Percentiles rank a stretch among this genome's conserved stretches.
Conservation (phyloP, 805 yeast species). For the Candida vaughaniae region DNA sequence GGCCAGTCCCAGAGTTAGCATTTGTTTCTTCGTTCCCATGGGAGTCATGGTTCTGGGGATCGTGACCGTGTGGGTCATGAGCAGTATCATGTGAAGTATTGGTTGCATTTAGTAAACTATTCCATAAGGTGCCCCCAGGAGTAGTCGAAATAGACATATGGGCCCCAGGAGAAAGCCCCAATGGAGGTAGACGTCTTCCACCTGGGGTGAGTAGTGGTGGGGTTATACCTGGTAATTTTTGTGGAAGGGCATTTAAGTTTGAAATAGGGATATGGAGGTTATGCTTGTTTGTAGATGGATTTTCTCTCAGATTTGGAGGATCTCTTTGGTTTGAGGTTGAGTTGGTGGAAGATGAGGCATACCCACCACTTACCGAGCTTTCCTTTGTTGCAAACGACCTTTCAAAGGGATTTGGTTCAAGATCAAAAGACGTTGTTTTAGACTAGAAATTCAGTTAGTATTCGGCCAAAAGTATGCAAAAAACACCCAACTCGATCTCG, state of each 20-base stretch:
- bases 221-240: constrained; percentile 38
- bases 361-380: constrained; percentile 5
- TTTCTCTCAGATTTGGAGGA: no score
- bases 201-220: constrained; percentile 59
- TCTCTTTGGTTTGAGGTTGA: constrained; percentile 3
- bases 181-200: constrained; percentile 56
- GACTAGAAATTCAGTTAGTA: constrained; percentile 17
- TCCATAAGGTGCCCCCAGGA: constrained; percentile 52
- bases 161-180: constrained; percentile 47
- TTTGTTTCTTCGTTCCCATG: no score
- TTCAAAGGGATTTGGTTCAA: constrained; percentile 95
- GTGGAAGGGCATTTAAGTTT: constrained; percentile 20
- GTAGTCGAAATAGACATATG: constrained; percentile 37
- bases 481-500: no score
- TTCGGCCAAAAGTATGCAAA: no score
- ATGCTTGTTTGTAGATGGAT: constrained; percentile 31
- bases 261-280: constrained; percentile 34
- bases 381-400: constrained; percentile 81
- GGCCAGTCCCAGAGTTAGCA: no score
- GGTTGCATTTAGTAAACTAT: constrained; percentile 44
- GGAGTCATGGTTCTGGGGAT: no score
- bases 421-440: constrained; percentile 52
- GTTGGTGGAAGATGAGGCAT: constrained; percentile 4
- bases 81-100: constrained; percentile 16
- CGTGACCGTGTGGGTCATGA: no score